Conservation (phyloP, 495 filamentous ascomycete genomes). For the Astrothelium subdiscretum region DNA sequence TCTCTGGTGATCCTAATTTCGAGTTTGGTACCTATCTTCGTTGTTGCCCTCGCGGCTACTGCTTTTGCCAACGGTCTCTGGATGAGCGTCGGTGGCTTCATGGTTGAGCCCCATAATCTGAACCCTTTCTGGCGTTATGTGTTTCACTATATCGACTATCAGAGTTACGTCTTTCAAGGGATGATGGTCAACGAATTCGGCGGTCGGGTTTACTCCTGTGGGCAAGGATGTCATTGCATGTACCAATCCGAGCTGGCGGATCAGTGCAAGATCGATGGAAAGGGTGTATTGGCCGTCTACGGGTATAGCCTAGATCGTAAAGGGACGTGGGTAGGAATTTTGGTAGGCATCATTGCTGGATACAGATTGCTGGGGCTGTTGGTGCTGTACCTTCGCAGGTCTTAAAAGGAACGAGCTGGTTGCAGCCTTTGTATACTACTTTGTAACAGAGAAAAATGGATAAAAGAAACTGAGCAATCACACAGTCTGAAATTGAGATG, state of each 20-base stretch:
- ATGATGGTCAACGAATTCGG: slow-evolving; percentile 86
- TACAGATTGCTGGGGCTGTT: slow-evolving; percentile 55
- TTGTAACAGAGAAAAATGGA: too few species aligned
- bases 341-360: slow-evolving; percentile 59
- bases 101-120: slow-evolving; percentile 55
- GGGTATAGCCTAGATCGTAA: slow-evolving; percentile 51
- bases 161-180: slow-evolving; percentile 71
- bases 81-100: slow-evolving; percentile 75
- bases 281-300: slow-evolving; percentile 53
- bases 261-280: slow-evolving; percentile 56
- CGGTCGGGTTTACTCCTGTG: slow-evolving; percentile 48
- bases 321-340: slow-evolving; percentile 63
- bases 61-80: slow-evolving; percentile 78
- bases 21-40: slow-evolving; percentile 63
- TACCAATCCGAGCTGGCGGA: slow-evolving; percentile 49
- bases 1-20: slow-evolving; percentile 66
- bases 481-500: too few species aligned
- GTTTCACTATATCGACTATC: slow-evolving; percentile 76
- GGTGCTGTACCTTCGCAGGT: slow-evolving; percentile 24
- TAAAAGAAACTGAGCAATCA: too few species aligned
- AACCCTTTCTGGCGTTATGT: slow-evolving; percentile 80
- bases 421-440: too few species aligned
- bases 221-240: slow-evolving; percentile 50
- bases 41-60: slow-evolving; percentile 59
- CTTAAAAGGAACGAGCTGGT: too few species aligned